phyloP scores from a whole-genome alignment of 805 yeast species.

The Dipodascus geniculatus region DNA sequence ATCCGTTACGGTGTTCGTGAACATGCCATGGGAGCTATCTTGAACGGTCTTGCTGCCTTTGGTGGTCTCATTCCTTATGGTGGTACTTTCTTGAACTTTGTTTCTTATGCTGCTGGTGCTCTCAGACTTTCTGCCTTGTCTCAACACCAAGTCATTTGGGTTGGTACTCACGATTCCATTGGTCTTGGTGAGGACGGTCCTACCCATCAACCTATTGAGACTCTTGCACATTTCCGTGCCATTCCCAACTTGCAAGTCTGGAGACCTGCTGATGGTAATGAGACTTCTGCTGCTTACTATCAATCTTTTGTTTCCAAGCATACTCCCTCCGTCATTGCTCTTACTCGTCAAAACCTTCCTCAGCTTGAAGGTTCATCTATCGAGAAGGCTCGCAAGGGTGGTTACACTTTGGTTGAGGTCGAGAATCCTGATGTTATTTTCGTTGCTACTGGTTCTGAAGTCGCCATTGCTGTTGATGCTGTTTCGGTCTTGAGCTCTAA shows the following conservation, averaged over 20 bases:
- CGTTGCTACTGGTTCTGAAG: conserved; percentile 93
- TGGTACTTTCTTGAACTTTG: conserved; percentile 95
- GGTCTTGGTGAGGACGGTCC: conserved; percentile 52
- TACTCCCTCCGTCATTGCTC: conserved; percentile 63
- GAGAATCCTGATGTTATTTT: conserved; percentile 59
- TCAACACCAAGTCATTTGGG: conserved; percentile 36
- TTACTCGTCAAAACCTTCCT: conserved; percentile 71
- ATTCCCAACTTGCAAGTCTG: conserved; percentile 38
- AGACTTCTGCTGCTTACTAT: conserved; percentile 44
- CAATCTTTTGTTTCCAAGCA: conserved; percentile 42
- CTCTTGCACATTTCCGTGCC: conserved; percentile 40
- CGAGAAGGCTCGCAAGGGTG: conserved; percentile 92
- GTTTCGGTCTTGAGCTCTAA: conserved; percentile 53
- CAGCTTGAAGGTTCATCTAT: conserved; percentile 87
- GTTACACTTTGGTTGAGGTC: conserved; percentile 60
- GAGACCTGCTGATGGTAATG: conserved; percentile 45
- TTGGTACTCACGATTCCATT: conserved; percentile 47
- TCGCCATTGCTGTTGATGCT: conserved; percentile 69
- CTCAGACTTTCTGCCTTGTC: conserved; percentile 39
- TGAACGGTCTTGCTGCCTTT: conserved; percentile 93
- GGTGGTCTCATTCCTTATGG: conserved; percentile 82
- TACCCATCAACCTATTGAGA: conserved; percentile 45
- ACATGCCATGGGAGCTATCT: conserved; percentile 97
- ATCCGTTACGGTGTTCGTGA: conserved; percentile 97
- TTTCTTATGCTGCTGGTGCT: conserved; percentile 45